Evolutionary conservation across 1,139 yeast species (phyloP).

Genomic region (Petasospora rhodanensis): DNA sequence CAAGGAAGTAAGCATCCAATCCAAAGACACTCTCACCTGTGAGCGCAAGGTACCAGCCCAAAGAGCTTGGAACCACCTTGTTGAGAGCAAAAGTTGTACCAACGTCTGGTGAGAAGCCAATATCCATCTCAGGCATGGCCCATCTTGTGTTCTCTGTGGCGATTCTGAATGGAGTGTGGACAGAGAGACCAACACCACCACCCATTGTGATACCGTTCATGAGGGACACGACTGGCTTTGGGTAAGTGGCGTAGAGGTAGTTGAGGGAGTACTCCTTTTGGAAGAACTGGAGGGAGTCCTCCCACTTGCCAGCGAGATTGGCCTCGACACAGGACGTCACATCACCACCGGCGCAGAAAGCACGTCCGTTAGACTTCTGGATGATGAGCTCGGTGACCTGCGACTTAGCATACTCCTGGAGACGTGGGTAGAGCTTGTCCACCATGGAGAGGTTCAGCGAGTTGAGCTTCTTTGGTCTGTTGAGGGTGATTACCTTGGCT

Average conservation of each 20-base stretch:
- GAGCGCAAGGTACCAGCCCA: slow-evolving; percentile 82
- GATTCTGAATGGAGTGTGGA: slow-evolving; percentile 91
- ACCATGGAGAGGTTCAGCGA: slow-evolving; percentile 83
- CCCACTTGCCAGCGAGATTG: slow-evolving; percentile 45
- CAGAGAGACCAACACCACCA: slow-evolving; percentile 92
- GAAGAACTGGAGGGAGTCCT: slow-evolving; percentile 61
- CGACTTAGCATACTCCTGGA: slow-evolving; percentile 72
- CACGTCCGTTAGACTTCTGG: slow-evolving; percentile 59
- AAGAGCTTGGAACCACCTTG: slow-evolving; percentile 42
- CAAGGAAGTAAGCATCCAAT: slow-evolving; percentile 72
- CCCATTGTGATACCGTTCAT: slow-evolving; percentile 98
- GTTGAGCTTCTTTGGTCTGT: slow-evolving; percentile 80
- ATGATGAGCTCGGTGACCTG: slow-evolving; percentile 60
- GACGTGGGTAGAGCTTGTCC: slow-evolving; percentile 63
- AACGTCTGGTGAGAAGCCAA: slow-evolving; percentile 96
- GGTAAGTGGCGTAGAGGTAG: slow-evolving; percentile 71
- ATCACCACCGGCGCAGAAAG: slow-evolving; percentile 92
- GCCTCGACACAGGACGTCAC: slow-evolving; percentile 69
- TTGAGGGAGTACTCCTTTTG: slow-evolving; percentile 77
- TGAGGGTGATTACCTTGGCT: slow-evolving; percentile 72
- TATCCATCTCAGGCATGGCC: slow-evolving; percentile 98
- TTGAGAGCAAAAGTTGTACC: slow-evolving; percentile 91
- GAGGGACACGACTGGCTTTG: slow-evolving; percentile 79
- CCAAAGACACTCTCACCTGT: slow-evolving; percentile 82
- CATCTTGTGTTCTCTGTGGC: slow-evolving; percentile 86